These are phyloP conservation scores for Rhizopogon sp. DNA, from an alignment of 768 basidiomycete genomes.

Conservation along the genomic window DNA sequence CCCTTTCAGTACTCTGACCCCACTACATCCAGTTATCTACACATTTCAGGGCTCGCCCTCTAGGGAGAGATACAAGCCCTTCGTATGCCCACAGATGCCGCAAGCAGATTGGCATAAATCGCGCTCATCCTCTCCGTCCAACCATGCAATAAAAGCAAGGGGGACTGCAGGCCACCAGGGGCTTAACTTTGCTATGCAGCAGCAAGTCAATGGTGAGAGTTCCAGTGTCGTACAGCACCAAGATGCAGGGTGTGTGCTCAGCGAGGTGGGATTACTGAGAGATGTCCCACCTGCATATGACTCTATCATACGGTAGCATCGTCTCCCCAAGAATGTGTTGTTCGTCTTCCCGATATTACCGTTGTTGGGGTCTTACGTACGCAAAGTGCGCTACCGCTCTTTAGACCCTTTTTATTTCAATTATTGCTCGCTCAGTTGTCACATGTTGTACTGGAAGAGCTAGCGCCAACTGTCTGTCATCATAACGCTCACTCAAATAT, in stretches of 20 bases:
- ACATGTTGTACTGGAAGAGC: too few relatives aligned
- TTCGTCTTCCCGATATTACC: too few relatives aligned
- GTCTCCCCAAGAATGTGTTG: too few relatives aligned
- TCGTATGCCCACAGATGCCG: constrained; percentile 5
- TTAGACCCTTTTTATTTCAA: too few relatives aligned
- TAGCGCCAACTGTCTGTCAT: too few relatives aligned
- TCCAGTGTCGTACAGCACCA: constrained; percentile 19
- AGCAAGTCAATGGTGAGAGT: constrained; percentile 3
- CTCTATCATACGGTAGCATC: constrained; percentile 12
- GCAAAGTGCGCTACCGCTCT: too few relatives aligned
- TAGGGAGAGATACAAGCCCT: constrained; percentile 4
- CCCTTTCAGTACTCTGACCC: constrained; percentile 1
- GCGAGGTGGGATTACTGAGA: constrained; percentile 14
- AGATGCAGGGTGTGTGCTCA: constrained; percentile 20
- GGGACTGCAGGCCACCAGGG: constrained; percentile 15
- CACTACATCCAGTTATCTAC: background rate
- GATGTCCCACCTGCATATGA: constrained; percentile 27
- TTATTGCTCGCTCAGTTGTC: too few relatives aligned
- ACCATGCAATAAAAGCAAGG: constrained; percentile 13
- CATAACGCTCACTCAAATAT: too few relatives aligned
- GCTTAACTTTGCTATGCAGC: background rate
- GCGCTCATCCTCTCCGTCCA: constrained; percentile 7
- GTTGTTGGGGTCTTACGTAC: too few relatives aligned
- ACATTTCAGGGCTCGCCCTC: background rate
- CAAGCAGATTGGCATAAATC: constrained; percentile 14